These are phyloP conservation scores for Lentinula raphanica DNA, from an alignment of 768 basidiomycete genomes.

Conservation along the genomic window DNA sequence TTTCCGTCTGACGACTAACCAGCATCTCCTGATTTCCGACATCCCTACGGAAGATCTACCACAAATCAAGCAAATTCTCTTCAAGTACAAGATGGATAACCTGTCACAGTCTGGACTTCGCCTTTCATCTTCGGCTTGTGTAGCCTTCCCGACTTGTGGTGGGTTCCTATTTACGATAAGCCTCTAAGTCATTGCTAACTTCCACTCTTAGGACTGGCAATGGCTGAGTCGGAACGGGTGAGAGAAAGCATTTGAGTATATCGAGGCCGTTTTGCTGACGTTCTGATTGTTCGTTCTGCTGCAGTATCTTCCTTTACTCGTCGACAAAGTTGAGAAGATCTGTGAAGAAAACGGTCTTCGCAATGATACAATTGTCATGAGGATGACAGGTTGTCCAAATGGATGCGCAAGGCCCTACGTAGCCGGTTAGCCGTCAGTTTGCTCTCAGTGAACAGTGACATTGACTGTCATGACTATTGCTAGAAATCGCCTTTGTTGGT, in stretches of 20 bases:
- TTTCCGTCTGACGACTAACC: constrained; percentile 93
- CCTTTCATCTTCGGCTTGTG: constrained; percentile 90
- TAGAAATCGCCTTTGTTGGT: constrained; percentile 94
- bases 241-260: constrained; percentile 14
- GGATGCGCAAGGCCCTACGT: constrained; percentile 92
- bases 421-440: constrained; percentile 48
- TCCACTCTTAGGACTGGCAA: constrained; percentile 27
- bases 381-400: constrained; percentile 97
- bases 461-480: not conserved
- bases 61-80: constrained; percentile 71
- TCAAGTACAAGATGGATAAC: constrained; percentile 88
- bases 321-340: constrained; percentile 93
- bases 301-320: constrained; percentile 85
- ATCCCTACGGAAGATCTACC: constrained; percentile 68
- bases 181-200: constrained; percentile 2
- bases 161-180: constrained; percentile 16
- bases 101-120: constrained; percentile 73
- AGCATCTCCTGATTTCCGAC: constrained; percentile 87
- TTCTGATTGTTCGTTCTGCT: not conserved
- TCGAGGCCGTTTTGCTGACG: too few relatives aligned
- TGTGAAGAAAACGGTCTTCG: constrained; percentile 91
- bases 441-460: not conserved
- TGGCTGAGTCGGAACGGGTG: constrained; percentile 53
- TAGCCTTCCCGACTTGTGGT: constrained; percentile 96
- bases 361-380: constrained; percentile 95